Evolutionary conservation across 2,329 filamentous ascomycete genomes (phyloP), one percentile per base, ranked within the genome.

Genomic region (Verticillium nonalfalfae): DNA sequence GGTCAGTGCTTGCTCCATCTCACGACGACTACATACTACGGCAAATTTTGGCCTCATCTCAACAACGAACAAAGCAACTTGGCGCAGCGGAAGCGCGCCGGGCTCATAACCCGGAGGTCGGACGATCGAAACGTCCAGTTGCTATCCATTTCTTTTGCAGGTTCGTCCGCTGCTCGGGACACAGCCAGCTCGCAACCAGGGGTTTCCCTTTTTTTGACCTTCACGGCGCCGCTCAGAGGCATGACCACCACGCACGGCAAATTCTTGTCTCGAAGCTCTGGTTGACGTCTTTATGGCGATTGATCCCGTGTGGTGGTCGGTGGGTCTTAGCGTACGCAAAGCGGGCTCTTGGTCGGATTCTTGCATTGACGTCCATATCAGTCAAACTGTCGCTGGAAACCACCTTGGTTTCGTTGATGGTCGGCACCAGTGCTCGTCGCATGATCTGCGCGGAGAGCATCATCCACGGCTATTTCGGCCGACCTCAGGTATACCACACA

Each of bases 101-200:
- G 56, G 56, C 56, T 58, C 56, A 58, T 58, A 58, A 58, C 56
- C 56, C 56, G 56, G 56, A 58, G 56, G 56, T 40, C 56, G 56
- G 38, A 31, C 35, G 56, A 58, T 58, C 56, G 56, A 58, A 58
- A 58, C 56, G 35, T 31, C 38, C 56, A 31, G 35, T 58, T 58
- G 56, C 56, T 58, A 10, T 36, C 40, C n/a, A 13, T 52, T 3
- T 5, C 9, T 52, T 58, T 59, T 31, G 35, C 6, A 21, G 31
- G 40, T 52, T 59, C 36, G 15, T 34, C 13, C 31, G 26, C 14
- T n/a, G 7, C 38, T 7, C 39, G 6, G 39, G 39, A 7, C 6
- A 14, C 9, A n/a, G 39, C 15, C 7, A n/a, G n/a, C n/a, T 15
- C 7, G 26, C 26, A 31, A 31, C 26, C 4, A 5, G 26, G 5